Evolutionary conservation across 495 filamentous ascomycete genomes (phyloP).

Genomic region (Baudoinia panamericana): DNA sequence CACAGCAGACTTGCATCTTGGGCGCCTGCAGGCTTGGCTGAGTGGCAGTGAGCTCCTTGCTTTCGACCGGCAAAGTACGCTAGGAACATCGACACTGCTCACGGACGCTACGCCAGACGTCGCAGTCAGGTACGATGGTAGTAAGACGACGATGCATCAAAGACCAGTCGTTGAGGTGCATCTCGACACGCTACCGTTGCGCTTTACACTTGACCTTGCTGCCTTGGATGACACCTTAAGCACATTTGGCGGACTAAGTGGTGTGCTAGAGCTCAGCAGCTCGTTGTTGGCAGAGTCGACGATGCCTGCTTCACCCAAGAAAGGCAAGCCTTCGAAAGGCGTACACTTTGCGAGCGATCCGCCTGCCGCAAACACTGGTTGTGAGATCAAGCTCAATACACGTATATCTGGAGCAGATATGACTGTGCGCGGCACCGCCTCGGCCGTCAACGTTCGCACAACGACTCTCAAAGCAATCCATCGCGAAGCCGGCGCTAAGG

Average conservation of each 20-base stretch:
- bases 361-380: not conserved
- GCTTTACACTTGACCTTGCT: constrained; percentile 63
- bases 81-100: constrained; percentile 51
- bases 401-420: constrained; percentile 63
- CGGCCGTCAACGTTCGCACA: constrained; percentile 58
- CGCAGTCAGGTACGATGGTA: not conserved
- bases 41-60: constrained; percentile 40
- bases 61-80: constrained; percentile 51
- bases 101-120: constrained; percentile 13
- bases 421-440: constrained; percentile 61
- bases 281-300: constrained; percentile 66
- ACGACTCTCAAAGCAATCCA: constrained; percentile 67
- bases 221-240: constrained; percentile 73
- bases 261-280: constrained; percentile 73
- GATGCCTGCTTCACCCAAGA: constrained; percentile 21
- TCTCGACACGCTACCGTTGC: constrained; percentile 71
- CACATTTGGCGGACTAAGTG: constrained; percentile 85
- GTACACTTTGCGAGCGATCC: constrained; percentile 58
- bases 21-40: constrained; percentile 1
- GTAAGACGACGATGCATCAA: not conserved
- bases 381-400: constrained; percentile 54
- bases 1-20: constrained; percentile 1
- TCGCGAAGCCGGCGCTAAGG: constrained; percentile 47
- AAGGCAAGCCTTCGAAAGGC: constrained; percentile 38
- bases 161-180: constrained; percentile 33